Evolutionary conservation across 331 rosid genomes (phyloP), one percentile per base, ranked within the genome.

Genomic region (Pyrus hybrid): DNA sequence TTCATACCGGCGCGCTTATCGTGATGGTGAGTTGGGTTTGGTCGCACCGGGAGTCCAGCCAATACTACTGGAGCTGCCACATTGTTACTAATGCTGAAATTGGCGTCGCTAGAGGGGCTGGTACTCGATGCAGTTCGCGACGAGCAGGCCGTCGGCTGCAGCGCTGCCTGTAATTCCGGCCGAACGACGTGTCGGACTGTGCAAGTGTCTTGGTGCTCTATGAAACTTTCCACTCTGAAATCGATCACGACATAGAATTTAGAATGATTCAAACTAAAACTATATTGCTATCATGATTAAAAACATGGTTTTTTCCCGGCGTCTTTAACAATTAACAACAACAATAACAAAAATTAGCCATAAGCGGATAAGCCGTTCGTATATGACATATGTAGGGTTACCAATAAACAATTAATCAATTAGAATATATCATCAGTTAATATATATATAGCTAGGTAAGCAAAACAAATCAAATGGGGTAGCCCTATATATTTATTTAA

Each of bases 151-250:
- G 63, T 54, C 5, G 84, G 80, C 32, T 78, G 91, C 5, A 83
- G 72, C 43, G 75, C 58, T 1, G 65, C 80, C 33, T 85, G 89
- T 11, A 82, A 28, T 30, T 82, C 93, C n/a, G 93, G 93, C 76
- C 82, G 30, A 51, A 81, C 79, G 33, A 76, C 77, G 13, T 84
- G 86, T 68, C 93, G 75, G 8, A 81, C 75, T n/a, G 79, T 89
- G 86, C 99, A 95, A 77, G 90, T 83, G 72, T 95, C 99, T 88
- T 95, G 99, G 79, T 95, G 99, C 62, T 95, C 99, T 25, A 95
- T 95, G 91, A 95, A 95, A 79, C 97, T 95, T 88, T 95, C 99
- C 25, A 95, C 97, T 83, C 99, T 95, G 81, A 65, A 79, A 80
- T 17, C 16, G 23, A 12, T 17, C 18, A 63, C 63, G 53, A 81